phyloP scores from a whole-genome alignment of 2,329 filamentous ascomycete genomes.

The Fusarium gaditjirri region DNA sequence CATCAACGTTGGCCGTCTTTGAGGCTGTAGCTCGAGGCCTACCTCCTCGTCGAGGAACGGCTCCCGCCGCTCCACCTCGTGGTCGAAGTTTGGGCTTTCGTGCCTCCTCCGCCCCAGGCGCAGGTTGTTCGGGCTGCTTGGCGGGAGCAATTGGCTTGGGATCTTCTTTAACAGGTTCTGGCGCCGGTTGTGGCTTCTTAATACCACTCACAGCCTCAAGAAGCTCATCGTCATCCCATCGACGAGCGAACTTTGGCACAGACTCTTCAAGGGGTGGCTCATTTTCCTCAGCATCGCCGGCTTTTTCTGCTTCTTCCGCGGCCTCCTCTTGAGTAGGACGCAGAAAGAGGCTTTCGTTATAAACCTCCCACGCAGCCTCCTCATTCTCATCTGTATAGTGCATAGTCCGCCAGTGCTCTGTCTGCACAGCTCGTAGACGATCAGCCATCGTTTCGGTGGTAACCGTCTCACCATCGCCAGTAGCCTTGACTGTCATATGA shows the following conservation, averaged over 20 bases:
- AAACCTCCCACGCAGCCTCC: slow-evolving; percentile 78
- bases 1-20: slow-evolving; percentile 26
- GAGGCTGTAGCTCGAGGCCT: slow-evolving; percentile 41
- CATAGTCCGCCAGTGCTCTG: slow-evolving; percentile 83
- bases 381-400: slow-evolving; percentile 85
- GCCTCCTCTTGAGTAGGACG: slow-evolving; percentile 29
- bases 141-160: slow-evolving; percentile 36
- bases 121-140: slow-evolving; percentile 26
- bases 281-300: slow-evolving; percentile 30
- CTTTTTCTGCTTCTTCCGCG: slow-evolving; percentile 27
- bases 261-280: slow-evolving; percentile 47
- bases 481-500: slow-evolving; percentile 86
- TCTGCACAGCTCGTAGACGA: slow-evolving; percentile 80
- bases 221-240: slow-evolving; percentile 58
- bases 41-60: slow-evolving; percentile 44
- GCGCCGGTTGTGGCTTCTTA: slow-evolving; percentile 50
- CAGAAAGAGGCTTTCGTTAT: slow-evolving; percentile 74
- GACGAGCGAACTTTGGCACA: slow-evolving; percentile 53
- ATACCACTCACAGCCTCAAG: slow-evolving; percentile 60
- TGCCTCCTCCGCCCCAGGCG: slow-evolving; percentile 41
- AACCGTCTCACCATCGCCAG: slow-evolving; percentile 72
- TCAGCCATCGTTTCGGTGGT: slow-evolving; percentile 78
- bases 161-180: slow-evolving; percentile 44
- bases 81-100: slow-evolving; percentile 44
- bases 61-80: slow-evolving; percentile 40